Evolutionary conservation across 2,329 filamentous ascomycete species (phyloP).

Genomic region (Botrytis squamosa): DNA sequence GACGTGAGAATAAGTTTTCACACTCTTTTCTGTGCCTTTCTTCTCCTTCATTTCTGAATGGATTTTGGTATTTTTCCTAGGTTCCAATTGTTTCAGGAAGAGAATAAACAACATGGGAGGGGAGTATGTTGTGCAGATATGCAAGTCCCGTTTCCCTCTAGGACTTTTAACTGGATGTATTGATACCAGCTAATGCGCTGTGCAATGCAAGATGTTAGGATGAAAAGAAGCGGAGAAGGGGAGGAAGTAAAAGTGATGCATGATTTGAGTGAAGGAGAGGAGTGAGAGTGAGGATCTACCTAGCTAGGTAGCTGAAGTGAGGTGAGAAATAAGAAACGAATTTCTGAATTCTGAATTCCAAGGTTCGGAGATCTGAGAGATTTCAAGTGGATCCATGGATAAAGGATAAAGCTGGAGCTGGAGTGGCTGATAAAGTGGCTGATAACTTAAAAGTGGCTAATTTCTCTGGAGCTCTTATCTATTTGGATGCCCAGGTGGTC

Average conservation of each 20-base stretch:
- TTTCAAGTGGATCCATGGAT: too few relatives aligned
- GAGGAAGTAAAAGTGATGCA: background rate
- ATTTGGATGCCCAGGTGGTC: background rate
- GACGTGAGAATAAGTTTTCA: background rate
- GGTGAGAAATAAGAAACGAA: background rate
- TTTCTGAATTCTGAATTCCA: too few relatives aligned
- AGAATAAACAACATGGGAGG: background rate
- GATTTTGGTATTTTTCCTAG: background rate
- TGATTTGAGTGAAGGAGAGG: background rate
- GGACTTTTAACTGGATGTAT: background rate
- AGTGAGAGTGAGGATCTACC: too few relatives aligned
- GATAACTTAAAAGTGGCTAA: background rate
- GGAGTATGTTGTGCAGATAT: constrained; percentile 22
- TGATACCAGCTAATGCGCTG: constrained; percentile 4
- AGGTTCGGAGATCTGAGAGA: too few relatives aligned
- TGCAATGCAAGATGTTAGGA: constrained; percentile 12
- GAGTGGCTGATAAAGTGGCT: background rate
- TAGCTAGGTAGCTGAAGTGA: background rate
- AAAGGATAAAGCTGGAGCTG: too few relatives aligned
- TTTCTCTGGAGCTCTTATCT: background rate
- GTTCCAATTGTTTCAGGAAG: background rate
- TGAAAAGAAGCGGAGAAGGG: background rate
- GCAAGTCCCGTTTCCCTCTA: background rate
- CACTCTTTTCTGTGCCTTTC: background rate
- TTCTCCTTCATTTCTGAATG: background rate